phyloP scores from a whole-genome alignment of 306 rosid genomes.

The Quillaja saponaria region DNA sequence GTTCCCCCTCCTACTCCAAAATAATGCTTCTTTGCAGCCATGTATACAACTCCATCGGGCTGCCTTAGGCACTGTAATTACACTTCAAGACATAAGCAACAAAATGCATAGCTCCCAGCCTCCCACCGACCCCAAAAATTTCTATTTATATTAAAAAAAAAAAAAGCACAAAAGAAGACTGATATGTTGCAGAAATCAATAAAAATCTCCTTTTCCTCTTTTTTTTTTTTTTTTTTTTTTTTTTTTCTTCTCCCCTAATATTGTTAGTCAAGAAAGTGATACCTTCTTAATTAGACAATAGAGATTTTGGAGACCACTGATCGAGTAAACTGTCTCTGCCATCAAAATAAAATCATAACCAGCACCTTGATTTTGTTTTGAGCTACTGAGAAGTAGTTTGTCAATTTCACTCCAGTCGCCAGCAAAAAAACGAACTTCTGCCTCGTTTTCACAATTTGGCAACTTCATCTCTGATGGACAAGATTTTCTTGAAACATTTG shows the following conservation, averaged over 20 bases:
- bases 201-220: no score
- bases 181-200: no score
- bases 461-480: conserved; percentile 30
- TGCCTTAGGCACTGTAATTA: conserved; percentile 53
- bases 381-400: conserved; percentile 55
- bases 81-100: conserved; percentile 23
- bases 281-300: conserved; percentile 87
- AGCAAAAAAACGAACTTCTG: conserved; percentile 69
- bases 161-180: no score
- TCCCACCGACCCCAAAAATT: no score
- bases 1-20: conserved; percentile 96
- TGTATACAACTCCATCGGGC: conserved; percentile 65
- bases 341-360: conserved; percentile 84
- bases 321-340: conserved; percentile 95
- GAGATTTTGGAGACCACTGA: conserved; percentile 62
- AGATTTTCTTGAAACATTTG: conserved; percentile 45
- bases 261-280: no score
- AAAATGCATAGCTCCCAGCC: no score
- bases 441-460: conserved; percentile 30
- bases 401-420: conserved; percentile 95
- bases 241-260: no score
- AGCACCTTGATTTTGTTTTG: conserved; percentile 28
- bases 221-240: no score
- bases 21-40: conserved; percentile 95
- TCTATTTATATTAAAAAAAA: no score